Evolutionary conservation across 192 early-diverging fungal genomes (phyloP).

Genomic region (Mortierella alpina): DNA sequence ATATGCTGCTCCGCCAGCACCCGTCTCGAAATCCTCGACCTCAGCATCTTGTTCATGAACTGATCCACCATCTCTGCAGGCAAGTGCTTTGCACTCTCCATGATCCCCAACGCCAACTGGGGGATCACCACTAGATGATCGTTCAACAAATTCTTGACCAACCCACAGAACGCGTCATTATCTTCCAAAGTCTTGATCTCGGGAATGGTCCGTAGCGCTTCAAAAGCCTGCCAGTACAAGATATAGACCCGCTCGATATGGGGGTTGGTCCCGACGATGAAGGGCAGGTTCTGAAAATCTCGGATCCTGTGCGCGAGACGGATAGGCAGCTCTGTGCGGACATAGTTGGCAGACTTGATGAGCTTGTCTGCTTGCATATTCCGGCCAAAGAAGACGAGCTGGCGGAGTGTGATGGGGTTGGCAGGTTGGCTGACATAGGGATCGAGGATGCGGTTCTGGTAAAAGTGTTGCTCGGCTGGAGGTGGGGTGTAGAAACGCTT

Average conservation of each 20-base stretch:
- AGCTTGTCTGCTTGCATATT: constrained; percentile 88
- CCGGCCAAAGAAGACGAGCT: constrained; percentile 91
- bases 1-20: constrained; percentile 95
- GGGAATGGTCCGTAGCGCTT: constrained; percentile 77
- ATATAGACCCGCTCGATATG: constrained; percentile 87
- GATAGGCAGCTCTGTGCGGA: constrained; percentile 87
- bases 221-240: constrained; percentile 96
- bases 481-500: constrained; percentile 24
- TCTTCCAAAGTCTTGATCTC: constrained; percentile 82
- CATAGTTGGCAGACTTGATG: constrained; percentile 89
- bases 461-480: constrained; percentile 74
- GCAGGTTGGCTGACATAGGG: constrained; percentile 82
- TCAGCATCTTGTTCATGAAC: constrained; percentile 92
- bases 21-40: constrained; percentile 89
- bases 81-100: constrained; percentile 82
- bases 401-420: constrained; percentile 87
- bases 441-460: constrained; percentile 91
- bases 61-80: constrained; percentile 71
- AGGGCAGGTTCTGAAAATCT: constrained; percentile 93
- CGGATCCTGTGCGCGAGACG: constrained; percentile 93
- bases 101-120: constrained; percentile 87
- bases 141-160: constrained; percentile 77
- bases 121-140: constrained; percentile 90
- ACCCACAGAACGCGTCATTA: constrained; percentile 83
- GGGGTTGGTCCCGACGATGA: constrained; percentile 92